Conservation (phyloP, 176 grass and related monocot genomes). For the Hordeum marinum region DNA sequence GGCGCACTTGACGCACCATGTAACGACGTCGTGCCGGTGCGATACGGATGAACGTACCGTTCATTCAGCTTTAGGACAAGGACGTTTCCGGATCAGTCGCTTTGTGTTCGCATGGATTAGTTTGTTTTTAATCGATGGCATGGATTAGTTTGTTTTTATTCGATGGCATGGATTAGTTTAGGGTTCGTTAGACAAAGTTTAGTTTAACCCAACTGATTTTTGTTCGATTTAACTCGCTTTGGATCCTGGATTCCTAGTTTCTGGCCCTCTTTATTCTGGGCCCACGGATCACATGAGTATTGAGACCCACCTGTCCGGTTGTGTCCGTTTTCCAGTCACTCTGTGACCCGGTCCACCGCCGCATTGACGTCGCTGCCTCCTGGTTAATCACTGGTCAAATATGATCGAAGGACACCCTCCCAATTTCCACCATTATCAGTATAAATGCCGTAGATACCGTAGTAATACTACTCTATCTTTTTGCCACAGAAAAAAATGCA, state of each 20-base stretch:
- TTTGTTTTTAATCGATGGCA: too few species aligned
- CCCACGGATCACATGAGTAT: background rate
- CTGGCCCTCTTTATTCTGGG: background rate
- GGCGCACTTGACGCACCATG: background rate
- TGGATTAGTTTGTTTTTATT: too few species aligned
- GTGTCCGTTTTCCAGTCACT: background rate
- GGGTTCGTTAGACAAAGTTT: too few species aligned
- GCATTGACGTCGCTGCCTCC: slow-evolving; percentile 13
- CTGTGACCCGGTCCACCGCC: slow-evolving; percentile 8
- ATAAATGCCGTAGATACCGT: too few species aligned
- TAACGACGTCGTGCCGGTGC: too few species aligned
- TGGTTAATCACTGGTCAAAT: background rate
- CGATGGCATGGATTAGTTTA: too few species aligned
- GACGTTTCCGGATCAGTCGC: background rate
- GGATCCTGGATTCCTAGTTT: background rate
- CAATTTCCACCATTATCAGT: too few species aligned
- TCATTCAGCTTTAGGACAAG: background rate
- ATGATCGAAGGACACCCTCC: too few species aligned
- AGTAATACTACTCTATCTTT: too few species aligned
- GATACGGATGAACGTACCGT: background rate
- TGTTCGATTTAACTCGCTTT: background rate
- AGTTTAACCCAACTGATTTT: background rate
- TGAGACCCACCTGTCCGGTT: background rate
- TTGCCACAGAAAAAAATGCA: too few species aligned
- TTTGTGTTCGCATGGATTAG: background rate